Base-by-base conservation (phyloP, 1,284 basidiomycete genomes). In the Cutaneotrichosporon sp. region DNA sequence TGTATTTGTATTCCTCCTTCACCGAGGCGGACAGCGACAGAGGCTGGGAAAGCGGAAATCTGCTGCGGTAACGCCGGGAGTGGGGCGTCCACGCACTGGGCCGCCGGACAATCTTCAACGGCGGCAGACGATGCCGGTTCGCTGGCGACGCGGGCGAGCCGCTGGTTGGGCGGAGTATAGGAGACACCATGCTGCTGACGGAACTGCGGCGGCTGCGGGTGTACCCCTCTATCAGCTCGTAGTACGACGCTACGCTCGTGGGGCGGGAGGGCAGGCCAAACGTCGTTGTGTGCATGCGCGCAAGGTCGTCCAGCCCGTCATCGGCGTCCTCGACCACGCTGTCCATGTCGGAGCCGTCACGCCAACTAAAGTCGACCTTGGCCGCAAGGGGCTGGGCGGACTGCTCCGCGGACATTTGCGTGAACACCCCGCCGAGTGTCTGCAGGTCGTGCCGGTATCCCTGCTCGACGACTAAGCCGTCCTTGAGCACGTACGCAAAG, bases 401-500 rank as follows among this genome's bases (percentile, higher is more conserved):
- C 51, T 76, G 77, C 54, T 76, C 63, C 12, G 63, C 65, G 0
- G 75, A 75, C 66, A 79, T 69, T 13, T 50, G 56, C 12, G 62
- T 69, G 52, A 73, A 75, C 3, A 73, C 82, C 8, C 75, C 76
- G 10, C 57, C 56, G 23, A 52, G 77, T 12, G 51, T 54, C 69
- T 86, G 84, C 46, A 93, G 79, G 65, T 91, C 87, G 1, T 73
- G 71, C 7, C 90, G 83, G 76, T 84, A 97, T 1, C 94, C 94
- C 65, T 92, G 86, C 69, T 97, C 88, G 36, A 84, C 85, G n/a
- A 97, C 82, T 0, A 73, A 61, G 0, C 93, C 94, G 21, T 84
- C 77, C 60, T 85, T 84, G 79, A 98, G 84, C 4, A 97, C 86
- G 70, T 97, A 97, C 14, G 94, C 87, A 63, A 94, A 97, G 72